Base-by-base conservation (phyloP, 2,329 filamentous ascomycete genomes). In the Xylariaceae sp. region DNA sequence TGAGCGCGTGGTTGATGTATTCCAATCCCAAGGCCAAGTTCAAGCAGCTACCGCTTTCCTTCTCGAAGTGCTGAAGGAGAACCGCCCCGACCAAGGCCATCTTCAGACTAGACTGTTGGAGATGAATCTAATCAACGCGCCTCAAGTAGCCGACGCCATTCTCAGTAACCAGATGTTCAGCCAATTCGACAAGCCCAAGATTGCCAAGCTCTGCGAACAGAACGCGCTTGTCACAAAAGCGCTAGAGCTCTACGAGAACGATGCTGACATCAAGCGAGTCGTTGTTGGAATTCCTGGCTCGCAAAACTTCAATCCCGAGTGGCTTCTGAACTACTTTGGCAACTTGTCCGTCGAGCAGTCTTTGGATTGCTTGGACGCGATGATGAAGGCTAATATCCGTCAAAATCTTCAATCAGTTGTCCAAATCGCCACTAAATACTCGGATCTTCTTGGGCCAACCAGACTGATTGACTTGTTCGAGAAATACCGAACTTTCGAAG, bases 91-190 rank as follows among this genome's bases (percentile, higher is more conserved):
- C 69, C 91, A 99, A 66, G 92, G 85, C 36, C 85, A 92, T 59
- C 78, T 99, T 36, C 94, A 99, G 72, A 99, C 95, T 18, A 87
- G 94, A 53, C 80, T 99, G 3, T 76, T 99, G 48, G 95, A 99
- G 77, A 97, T 99, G 91, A 99, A 99, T 71, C 74, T 99, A 55
- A 80, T 95, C 71, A 95, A 96, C 60, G 95, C 94, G 1, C 94
- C 94, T 44, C 94, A 97, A 70, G 95, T 99, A 47, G 94, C 95
- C 3, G 95, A 99, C 69, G 94, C 94, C 32, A 99, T 99, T 59
- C 82, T 99, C 38, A 89, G 92, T 58, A 99, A 99, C 64, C 90
- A 97, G 63, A 96, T 99, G 87, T 97, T 99, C 72, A 90, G 90
- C 0, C 84, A 99, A 73, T 99, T 96, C 65, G 94, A 99, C 73